A percentile compares a stretch with the other conserved stretches of the same genome.
phyloP scores from a whole-genome alignment of 805 yeast genomes.

The Pichia kluyveri region DNA sequence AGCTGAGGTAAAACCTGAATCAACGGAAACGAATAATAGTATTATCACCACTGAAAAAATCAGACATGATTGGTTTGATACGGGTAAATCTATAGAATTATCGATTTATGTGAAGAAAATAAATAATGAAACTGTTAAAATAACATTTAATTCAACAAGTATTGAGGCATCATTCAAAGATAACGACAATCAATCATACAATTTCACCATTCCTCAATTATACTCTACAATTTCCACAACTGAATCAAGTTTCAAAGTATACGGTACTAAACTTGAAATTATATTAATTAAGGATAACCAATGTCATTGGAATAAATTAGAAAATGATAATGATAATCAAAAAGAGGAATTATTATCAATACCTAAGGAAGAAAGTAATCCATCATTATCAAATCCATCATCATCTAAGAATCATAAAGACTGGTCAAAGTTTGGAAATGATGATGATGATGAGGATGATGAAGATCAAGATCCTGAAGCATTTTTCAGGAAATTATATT shows the following conservation, averaged over 20 bases:
- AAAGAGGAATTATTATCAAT: neutral
- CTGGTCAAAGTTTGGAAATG: conserved; percentile 54
- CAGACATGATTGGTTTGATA: conserved; percentile 70
- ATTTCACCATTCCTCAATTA: conserved; percentile 46
- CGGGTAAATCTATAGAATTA: conserved; percentile 44
- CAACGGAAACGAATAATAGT: neutral
- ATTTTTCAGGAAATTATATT: conserved; percentile 69
- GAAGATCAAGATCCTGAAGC: conserved; percentile 45
- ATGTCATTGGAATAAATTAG: neutral
- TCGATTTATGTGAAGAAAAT: conserved; percentile 65
- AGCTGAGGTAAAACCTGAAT: neutral
- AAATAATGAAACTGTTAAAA: conserved; percentile 37
- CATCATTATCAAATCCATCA: conserved; percentile 39
- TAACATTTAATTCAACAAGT: conserved; percentile 30
- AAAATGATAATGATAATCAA: neutral
- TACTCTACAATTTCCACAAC: conserved; percentile 36
- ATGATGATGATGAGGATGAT: conserved; percentile 32
- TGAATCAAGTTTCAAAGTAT: conserved; percentile 40
- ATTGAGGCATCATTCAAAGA: conserved; percentile 40
- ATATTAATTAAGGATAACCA: conserved; percentile 6
- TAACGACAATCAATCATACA: conserved; percentile 38
- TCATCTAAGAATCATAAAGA: conserved; percentile 55
- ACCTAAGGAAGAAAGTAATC: neutral
- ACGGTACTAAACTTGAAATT: conserved; percentile 64
- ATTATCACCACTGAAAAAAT: conserved; percentile 19